These are phyloP conservation scores for Vaccinium myrtillus DNA, from an alignment of 148 eudicot species.

Conservation along the genomic window DNA sequence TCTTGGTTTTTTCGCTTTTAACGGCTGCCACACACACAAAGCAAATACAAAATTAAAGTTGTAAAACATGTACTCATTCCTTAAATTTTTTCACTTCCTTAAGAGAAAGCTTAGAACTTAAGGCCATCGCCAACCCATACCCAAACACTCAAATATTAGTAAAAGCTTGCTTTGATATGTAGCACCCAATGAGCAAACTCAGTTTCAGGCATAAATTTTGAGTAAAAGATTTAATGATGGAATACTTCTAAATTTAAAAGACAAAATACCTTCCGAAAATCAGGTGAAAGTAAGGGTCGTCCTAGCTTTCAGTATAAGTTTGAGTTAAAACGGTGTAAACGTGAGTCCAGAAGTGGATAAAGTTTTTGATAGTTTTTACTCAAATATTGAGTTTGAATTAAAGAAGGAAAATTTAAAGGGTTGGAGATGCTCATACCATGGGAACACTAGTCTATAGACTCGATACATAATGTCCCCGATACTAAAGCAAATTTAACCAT, in stretches of 20 bases:
- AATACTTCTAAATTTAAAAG: too few relatives aligned
- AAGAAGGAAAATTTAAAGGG: neutral
- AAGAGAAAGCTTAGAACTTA: neutral
- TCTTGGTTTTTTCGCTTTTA: neutral
- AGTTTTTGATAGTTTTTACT: neutral
- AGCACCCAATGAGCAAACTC: neutral
- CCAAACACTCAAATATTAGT: too few relatives aligned
- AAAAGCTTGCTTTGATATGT: too few relatives aligned
- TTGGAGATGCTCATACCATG: neutral
- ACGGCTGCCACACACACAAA: neutral
- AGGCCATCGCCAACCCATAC: neutral
- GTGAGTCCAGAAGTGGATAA: neutral
- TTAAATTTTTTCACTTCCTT: neutral
- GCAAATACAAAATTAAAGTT: neutral
- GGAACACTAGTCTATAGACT: neutral
- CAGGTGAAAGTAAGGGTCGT: neutral
- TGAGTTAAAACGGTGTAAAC: neutral
- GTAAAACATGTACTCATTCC: neutral
- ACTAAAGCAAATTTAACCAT: neutral
- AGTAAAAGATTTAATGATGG: neutral
- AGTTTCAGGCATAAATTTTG: neutral
- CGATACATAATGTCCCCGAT: too few relatives aligned
- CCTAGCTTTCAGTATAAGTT: neutral
- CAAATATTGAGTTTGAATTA: neutral
- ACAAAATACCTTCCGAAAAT: too few relatives aligned